Evolutionary conservation across 257 asterid genomes (phyloP).

Genomic region (Solanum clarkiae): DNA sequence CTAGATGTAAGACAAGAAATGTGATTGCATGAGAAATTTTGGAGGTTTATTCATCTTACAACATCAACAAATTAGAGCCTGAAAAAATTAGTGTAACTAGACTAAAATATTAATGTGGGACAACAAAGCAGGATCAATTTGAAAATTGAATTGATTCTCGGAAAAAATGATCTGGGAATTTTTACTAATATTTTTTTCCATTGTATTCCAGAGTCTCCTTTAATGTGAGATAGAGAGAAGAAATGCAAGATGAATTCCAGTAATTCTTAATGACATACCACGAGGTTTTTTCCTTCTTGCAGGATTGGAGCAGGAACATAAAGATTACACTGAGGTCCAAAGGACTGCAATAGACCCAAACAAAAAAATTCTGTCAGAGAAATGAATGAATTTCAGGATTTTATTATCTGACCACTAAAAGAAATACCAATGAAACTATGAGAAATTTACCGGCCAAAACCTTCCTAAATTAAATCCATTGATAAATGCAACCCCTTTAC

Average conservation of each 20-base stretch:
- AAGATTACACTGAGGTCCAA: conserved; percentile 90
- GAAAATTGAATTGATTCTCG: not conserved
- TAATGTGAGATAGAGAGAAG: not conserved
- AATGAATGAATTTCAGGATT: not conserved
- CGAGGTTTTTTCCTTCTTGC: conserved; percentile 44
- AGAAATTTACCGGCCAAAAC: conserved; percentile 76
- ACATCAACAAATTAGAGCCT: not conserved
- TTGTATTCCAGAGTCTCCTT: not conserved
- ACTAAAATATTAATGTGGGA: not conserved
- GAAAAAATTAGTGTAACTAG: not conserved
- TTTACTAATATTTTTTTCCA: not conserved
- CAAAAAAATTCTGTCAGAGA: not conserved
- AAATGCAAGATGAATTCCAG: not conserved
- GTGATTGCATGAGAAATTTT: not conserved
- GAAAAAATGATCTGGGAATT: not conserved
- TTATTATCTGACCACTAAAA: not conserved
- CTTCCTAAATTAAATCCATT: conserved; percentile 71
- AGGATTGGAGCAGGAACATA: conserved; percentile 88
- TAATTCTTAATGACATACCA: conserved; percentile 37
- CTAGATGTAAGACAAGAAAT: conserved; percentile 21
- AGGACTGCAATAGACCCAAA: conserved; percentile 40
- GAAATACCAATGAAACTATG: not conserved
- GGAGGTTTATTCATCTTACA: not conserved
- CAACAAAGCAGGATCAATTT: not conserved
- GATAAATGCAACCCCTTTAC: conserved; percentile 75